Evolutionary conservation across 2,329 filamentous ascomycete genomes (phyloP).

Genomic region (Talaromyces rugulosus): DNA sequence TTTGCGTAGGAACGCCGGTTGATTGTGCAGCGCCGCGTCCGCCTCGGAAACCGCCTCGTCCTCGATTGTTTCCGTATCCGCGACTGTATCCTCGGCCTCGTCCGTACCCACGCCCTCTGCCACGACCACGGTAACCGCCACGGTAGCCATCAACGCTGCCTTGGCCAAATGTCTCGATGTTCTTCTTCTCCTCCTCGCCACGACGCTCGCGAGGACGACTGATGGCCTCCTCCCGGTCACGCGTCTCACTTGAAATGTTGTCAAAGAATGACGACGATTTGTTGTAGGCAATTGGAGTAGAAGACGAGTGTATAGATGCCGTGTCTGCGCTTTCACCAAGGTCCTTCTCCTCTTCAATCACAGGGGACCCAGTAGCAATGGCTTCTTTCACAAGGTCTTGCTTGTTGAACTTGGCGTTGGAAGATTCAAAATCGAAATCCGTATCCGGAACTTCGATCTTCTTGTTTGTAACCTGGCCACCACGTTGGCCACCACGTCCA

Average conservation of each 20-base stretch:
- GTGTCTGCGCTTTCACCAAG: slow-evolving; percentile 32
- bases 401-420: slow-evolving; percentile 88
- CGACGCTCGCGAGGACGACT: slow-evolving; percentile 77
- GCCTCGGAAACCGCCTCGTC: slow-evolving; percentile 37
- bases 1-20: slow-evolving; percentile 34
- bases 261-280: slow-evolving; percentile 92
- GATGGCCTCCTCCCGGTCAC: slow-evolving; percentile 73
- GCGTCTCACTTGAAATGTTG: slow-evolving; percentile 92
- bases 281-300: slow-evolving; percentile 64
- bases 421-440: slow-evolving; percentile 85
- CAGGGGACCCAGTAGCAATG: slow-evolving; percentile 69
- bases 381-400: slow-evolving; percentile 85
- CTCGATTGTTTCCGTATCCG: slow-evolving; percentile 35
- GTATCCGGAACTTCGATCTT: slow-evolving; percentile 86
- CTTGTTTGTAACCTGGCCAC: slow-evolving; percentile 43
- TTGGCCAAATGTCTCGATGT: slow-evolving; percentile 96
- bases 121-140: slow-evolving; percentile 71
- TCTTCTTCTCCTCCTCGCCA: slow-evolving; percentile 87
- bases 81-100: slow-evolving; percentile 47
- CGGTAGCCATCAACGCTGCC: slow-evolving; percentile 89
- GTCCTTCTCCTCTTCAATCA: slow-evolving; percentile 49
- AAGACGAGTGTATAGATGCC: slow-evolving; percentile 32
- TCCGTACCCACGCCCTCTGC: slow-evolving; percentile 50
- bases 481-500: slow-evolving; percentile 43
- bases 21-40: slow-evolving; percentile 35